Percentiles rank a stretch among this genome's conserved stretches.
Evolutionary conservation across 352 stramenopile genomes (phyloP).

Genomic region (Phytopythium litorale): DNA sequence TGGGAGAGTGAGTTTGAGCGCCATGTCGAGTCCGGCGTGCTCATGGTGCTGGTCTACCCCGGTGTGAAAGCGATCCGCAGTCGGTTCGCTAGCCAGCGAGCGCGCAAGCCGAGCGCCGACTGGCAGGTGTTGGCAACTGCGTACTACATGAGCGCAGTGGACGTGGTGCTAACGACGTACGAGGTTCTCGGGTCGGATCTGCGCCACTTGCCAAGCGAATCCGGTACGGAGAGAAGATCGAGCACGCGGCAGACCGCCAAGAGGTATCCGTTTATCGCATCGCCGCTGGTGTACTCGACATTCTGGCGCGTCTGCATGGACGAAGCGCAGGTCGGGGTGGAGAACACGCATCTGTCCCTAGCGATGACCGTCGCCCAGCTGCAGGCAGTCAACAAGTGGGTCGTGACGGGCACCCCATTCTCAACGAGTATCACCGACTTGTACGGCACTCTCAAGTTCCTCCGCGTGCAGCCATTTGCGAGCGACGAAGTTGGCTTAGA

Average conservation of each 20-base stretch:
- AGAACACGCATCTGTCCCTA: slow-evolving; percentile 61
- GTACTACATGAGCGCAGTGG: slow-evolving; percentile 29
- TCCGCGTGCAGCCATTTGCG: slow-evolving; percentile 33
- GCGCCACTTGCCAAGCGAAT: slow-evolving; percentile 49
- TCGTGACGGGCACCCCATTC: slow-evolving; percentile 89
- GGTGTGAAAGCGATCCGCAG: slow-evolving; percentile 45
- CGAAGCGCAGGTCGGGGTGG: slow-evolving; percentile 89
- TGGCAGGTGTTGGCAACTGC: slow-evolving; percentile 53
- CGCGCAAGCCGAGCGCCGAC: slow-evolving; percentile 27
- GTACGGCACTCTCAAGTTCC: slow-evolving; percentile 76
- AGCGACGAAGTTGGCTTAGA: not conserved
- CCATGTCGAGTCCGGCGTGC: slow-evolving; percentile 47
- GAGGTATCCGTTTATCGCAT: slow-evolving; percentile 79
- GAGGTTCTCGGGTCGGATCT: slow-evolving; percentile 82
- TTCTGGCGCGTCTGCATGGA: slow-evolving; percentile 92
- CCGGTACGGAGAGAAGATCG: slow-evolving; percentile 33
- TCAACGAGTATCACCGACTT: slow-evolving; percentile 67
- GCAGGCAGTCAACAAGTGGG: slow-evolving; percentile 65
- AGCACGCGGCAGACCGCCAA: slow-evolving; percentile 64
- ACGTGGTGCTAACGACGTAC: slow-evolving; percentile 92
- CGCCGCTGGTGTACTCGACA: slow-evolving; percentile 78
- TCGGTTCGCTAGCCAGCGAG: slow-evolving; percentile 13
- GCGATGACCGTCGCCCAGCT: slow-evolving; percentile 85
- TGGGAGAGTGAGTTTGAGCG: slow-evolving; percentile 86
- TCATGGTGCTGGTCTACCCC: slow-evolving; percentile 55